Evolutionary conservation across 2,329 filamentous ascomycete genomes (phyloP), one percentile per base, ranked within the genome.

Genomic region (Trichoderma afroharzianum): DNA sequence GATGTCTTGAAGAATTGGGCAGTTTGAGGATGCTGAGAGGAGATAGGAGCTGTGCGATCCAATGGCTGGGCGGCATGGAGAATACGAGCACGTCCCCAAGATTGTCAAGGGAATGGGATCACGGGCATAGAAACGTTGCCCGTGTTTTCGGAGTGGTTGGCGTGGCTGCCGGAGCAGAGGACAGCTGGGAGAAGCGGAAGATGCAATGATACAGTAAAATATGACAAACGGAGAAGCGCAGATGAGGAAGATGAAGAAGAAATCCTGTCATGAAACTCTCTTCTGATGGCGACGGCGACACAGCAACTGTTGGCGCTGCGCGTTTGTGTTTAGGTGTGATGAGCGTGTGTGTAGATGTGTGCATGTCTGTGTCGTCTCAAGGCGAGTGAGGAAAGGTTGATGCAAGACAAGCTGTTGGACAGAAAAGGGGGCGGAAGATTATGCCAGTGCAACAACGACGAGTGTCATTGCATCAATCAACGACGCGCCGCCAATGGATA

Each of bases 1-100:
- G 76, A 76, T 74, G 76, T 77, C 77, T 75, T 74, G 76, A 77
- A 76, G 73, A 74, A 67, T 71, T 50, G 73, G 76, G 75, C 72
- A 74, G 74, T 75, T 74, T 75, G 71, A 76, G 71, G 73, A 71
- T 74, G 75, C 74, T 77, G 71, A 72, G 71, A 70, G 64, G 73
- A 59, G 55, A 72, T 33, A 59, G 70, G 68, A 73, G 69, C 69
- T 69, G 69, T 68, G 61, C 70, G 72, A 70, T 70, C 58, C 67
- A 57, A 61, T 43, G 53, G 21, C 47, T 70, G 69, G 55, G 67
- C 62, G 62, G 70, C 62, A 70, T 61, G 70, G 64, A 71, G 66
- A 63, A 68, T 33, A 53, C 59, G 68, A 70, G 59, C 71, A 73
- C 76, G 76, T 74, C 68, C 70, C 72, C 74, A 73, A 73, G 73